These are phyloP conservation scores for Phlyctochytrium bullatum DNA, from an alignment of 192 early-diverging fungal species.

Conservation along the genomic window DNA sequence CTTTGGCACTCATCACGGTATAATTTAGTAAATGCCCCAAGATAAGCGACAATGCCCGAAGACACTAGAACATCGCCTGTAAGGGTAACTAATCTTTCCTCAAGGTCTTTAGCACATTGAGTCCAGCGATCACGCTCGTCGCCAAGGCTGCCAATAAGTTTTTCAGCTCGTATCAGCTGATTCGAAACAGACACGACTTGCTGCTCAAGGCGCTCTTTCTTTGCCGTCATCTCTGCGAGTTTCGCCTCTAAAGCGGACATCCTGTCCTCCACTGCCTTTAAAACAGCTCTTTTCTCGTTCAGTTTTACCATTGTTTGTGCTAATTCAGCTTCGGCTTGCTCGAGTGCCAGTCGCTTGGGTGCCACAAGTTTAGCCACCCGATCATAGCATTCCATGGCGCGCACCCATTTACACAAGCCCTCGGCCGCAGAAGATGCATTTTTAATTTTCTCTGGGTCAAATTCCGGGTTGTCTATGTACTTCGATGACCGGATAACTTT, in stretches of 20 bases:
- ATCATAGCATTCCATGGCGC: conserved; percentile 60
- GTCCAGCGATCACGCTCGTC: conserved; percentile 62
- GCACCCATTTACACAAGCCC: conserved; percentile 59
- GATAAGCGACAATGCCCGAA: conserved; percentile 58
- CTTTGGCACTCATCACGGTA: conserved; percentile 55
- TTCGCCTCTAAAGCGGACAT: conserved; percentile 54
- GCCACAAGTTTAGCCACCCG: conserved; percentile 63
- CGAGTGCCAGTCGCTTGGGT: conserved; percentile 54
- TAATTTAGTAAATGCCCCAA: conserved; percentile 59
- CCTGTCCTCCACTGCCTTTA: conserved; percentile 61
- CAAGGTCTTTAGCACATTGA: conserved; percentile 49
- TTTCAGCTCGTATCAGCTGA: conserved; percentile 58
- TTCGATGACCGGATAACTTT: conserved; percentile 52
- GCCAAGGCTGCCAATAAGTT: conserved; percentile 59
- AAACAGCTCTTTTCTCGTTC: conserved; percentile 55
- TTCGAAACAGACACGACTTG: conserved; percentile 62
- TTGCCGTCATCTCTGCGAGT: conserved; percentile 53
- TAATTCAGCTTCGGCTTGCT: conserved; percentile 50
- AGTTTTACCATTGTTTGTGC: conserved; percentile 53
- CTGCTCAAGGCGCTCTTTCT: conserved; percentile 56
- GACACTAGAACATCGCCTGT: conserved; percentile 61
- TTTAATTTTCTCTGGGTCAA: conserved; percentile 62
- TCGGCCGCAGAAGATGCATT: conserved; percentile 62
- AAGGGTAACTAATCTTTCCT: conserved; percentile 47
- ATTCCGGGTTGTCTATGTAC: conserved; percentile 62